Conservation (phyloP, 2,329 filamentous ascomycete genomes). For the Penicillium sp. region DNA sequence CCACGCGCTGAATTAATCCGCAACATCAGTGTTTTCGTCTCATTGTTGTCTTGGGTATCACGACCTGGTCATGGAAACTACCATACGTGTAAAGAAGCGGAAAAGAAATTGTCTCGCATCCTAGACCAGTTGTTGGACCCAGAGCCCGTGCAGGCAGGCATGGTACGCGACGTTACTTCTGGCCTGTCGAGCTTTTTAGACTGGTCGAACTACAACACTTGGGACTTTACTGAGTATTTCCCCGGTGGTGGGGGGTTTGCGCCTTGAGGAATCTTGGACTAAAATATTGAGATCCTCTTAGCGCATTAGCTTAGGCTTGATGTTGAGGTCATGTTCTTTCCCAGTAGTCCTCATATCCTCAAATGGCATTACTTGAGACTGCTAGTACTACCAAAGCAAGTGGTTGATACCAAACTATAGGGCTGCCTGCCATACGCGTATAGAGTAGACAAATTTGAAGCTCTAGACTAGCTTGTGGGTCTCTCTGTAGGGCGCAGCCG, state of each 20-base stretch:
- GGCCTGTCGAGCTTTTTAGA: constrained; percentile 34
- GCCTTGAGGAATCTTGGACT: constrained; percentile 6
- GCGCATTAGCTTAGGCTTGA: background rate
- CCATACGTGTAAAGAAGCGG: constrained; percentile 35
- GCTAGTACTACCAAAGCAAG: too few species aligned
- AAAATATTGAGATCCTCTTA: background rate
- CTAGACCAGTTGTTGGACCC: constrained; percentile 38
- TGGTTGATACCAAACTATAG: too few species aligned
- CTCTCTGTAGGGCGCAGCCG: too few species aligned
- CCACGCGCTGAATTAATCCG: constrained; percentile 35
- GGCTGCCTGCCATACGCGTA: too few species aligned
- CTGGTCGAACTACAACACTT: constrained; percentile 35
- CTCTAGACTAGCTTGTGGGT: too few species aligned
- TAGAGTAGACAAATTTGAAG: too few species aligned
- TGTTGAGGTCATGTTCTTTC: too few species aligned
- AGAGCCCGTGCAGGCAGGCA: constrained; percentile 28
- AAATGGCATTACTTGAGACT: too few species aligned
- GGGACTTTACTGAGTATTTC: constrained; percentile 34
- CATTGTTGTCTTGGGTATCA: constrained; percentile 34
- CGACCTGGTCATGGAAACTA: constrained; percentile 37
- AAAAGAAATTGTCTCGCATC: constrained; percentile 37
- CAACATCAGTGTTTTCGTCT: constrained; percentile 36
- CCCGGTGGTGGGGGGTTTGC: constrained; percentile 22
- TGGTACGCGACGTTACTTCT: constrained; percentile 31
- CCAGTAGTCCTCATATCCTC: too few species aligned